A percentile compares a stretch with the other conserved stretches of the same genome.
These are phyloP conservation scores for Metschnikowia kunwiensis DNA, from an alignment of 805 yeast species.

Conservation along the genomic window DNA sequence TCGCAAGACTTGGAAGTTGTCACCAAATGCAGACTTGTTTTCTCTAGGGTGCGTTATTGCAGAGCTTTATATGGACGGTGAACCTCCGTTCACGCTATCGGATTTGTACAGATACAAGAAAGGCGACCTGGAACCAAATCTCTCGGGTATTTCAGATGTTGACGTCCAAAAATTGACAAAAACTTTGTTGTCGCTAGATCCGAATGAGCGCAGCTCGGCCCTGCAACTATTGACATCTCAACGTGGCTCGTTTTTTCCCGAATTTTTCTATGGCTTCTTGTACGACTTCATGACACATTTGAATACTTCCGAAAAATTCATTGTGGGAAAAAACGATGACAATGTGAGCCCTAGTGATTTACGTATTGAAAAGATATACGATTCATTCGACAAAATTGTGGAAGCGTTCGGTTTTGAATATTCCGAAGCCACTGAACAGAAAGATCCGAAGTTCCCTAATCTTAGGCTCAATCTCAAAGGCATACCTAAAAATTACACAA, in stretches of 20 bases:
- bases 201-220: slow-evolving; percentile 57
- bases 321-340: slow-evolving; percentile 15
- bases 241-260: slow-evolving; percentile 57
- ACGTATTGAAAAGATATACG: slow-evolving; percentile 59
- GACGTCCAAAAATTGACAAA: slow-evolving; percentile 52
- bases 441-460: slow-evolving; percentile 18
- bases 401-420: slow-evolving; percentile 25
- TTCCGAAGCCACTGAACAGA: not conserved
- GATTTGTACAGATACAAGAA: slow-evolving; percentile 80
- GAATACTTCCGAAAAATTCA: slow-evolving; percentile 23
- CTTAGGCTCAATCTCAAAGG: slow-evolving; percentile 51
- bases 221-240: slow-evolving; percentile 49
- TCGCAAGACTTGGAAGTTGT: slow-evolving; percentile 26
- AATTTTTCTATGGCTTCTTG: slow-evolving; percentile 61
- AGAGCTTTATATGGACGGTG: slow-evolving; percentile 82
- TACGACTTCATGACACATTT: slow-evolving; percentile 57
- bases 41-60: slow-evolving; percentile 86
- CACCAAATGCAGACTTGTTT: slow-evolving; percentile 76
- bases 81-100: slow-evolving; percentile 80
- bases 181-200: slow-evolving; percentile 64
- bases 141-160: slow-evolving; percentile 51
- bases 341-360: slow-evolving; percentile 33
- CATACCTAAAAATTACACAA: slow-evolving; percentile 42
- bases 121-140: slow-evolving; percentile 62
- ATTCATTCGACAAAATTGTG: slow-evolving; percentile 50